Conservation (phyloP, 2,329 filamentous ascomycete genomes). For the Sclerotinia trifoliorum region DNA sequence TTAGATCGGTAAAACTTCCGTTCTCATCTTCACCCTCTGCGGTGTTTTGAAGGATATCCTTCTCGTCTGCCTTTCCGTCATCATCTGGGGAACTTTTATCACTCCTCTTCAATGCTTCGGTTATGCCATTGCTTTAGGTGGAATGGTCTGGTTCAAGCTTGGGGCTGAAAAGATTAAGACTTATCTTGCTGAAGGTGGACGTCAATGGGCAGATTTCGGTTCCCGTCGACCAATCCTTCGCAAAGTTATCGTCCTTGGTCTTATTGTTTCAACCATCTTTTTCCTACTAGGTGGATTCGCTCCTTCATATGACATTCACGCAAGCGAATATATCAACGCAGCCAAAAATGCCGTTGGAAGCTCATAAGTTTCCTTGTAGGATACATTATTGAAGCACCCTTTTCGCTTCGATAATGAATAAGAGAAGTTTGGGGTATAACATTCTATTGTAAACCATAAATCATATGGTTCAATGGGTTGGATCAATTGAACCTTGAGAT, state of each 20-base stretch:
- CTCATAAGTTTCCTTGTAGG: conserved; percentile 19
- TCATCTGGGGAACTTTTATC: conserved; percentile 77
- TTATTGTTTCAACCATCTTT: conserved; percentile 63
- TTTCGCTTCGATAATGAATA: conserved; percentile 15
- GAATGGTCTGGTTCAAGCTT: conserved; percentile 85
- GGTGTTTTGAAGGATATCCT: conserved; percentile 87
- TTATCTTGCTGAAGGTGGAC: conserved; percentile 68
- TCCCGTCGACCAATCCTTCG: conserved; percentile 72
- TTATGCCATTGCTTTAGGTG: conserved; percentile 74
- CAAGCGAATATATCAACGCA: conserved; percentile 40
- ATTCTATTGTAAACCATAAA: conserved; percentile 12
- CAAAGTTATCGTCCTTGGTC: conserved; percentile 70
- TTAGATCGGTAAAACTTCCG: conserved; percentile 84
- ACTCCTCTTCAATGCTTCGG: conserved; percentile 77
- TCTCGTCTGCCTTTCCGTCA: conserved; percentile 74
- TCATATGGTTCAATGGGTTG: neutral
- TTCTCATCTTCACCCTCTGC: conserved; percentile 80
- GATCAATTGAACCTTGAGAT: conserved; percentile 9
- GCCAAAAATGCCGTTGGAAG: conserved; percentile 36
- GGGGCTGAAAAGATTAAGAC: conserved; percentile 80
- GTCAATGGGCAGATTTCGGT: conserved; percentile 85
- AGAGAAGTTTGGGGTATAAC: conserved; percentile 15
- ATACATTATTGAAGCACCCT: conserved; percentile 5
- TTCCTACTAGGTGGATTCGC: conserved; percentile 67
- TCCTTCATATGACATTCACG: conserved; percentile 58